Percentiles rank a stretch among this genome's conserved stretches.
phyloP scores from a whole-genome alignment of 495 filamentous ascomycete species.

The Achaetomiella virescens region DNA sequence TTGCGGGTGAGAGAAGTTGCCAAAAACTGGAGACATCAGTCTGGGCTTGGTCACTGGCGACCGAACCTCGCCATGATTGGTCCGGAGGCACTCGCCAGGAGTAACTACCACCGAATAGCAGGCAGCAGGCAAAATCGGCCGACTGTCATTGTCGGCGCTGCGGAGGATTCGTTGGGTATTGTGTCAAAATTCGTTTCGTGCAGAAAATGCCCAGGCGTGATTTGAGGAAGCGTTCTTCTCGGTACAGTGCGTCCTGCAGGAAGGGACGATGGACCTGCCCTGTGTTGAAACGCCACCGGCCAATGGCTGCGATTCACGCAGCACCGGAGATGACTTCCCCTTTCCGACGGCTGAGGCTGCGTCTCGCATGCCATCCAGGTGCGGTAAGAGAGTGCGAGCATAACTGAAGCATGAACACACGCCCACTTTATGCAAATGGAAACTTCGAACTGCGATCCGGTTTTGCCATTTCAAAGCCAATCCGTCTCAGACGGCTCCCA shows the following conservation, averaged over 20 bases:
- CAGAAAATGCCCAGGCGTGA: background rate
- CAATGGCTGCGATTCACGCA: background rate
- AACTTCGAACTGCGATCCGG: background rate
- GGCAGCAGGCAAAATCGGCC: background rate
- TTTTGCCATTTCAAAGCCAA: background rate
- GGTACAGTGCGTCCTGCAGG: background rate
- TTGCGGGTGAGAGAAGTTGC: no score
- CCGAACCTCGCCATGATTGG: background rate
- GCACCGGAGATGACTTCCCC: conserved; percentile 6
- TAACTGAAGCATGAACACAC: background rate
- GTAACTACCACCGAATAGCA: background rate
- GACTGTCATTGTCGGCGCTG: background rate
- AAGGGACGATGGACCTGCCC: background rate
- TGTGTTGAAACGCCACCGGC: background rate
- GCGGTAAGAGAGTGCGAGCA: background rate
- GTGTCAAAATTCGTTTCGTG: conserved; percentile 1
- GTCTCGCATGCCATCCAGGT: background rate
- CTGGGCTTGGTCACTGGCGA: background rate
- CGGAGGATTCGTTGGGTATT: background rate
- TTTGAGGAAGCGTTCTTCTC: background rate
- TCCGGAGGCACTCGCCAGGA: background rate
- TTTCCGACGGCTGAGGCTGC: background rate
- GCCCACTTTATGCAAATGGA: background rate
- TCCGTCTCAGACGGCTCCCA: no score
- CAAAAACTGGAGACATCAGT: no score